Evolutionary conservation across 495 filamentous ascomycete genomes (phyloP), one percentile per base, ranked within the genome.

Genomic region (Podospora tetraspora): DNA sequence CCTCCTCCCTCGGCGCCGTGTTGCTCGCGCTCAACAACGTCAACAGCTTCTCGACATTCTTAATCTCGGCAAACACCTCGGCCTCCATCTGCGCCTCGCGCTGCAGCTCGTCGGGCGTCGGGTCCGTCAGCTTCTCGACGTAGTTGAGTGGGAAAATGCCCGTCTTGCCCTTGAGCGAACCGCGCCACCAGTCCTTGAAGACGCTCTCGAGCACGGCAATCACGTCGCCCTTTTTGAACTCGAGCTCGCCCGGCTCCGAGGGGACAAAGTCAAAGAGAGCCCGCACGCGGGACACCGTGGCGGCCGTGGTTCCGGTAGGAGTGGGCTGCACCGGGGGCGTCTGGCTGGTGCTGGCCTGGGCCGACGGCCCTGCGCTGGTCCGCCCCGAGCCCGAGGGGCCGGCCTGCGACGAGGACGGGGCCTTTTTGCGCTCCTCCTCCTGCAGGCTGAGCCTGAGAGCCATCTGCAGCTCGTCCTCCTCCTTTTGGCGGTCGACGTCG

Each of bases 131-230:
- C 79, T 99, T 99, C 79, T 99, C 95, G 23, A 99, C 96, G 78
- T 99, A 99, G 79, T 99, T 99, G 64, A 99, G 85, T 27, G 95
- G 95, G 79, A 99, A 99, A 71, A 99, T 99, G 69, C 95, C 95
- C 19, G 92, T 97, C 76, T 97, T 92, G 6, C 95, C 95, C 76
- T 92, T 87, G 69, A 98, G 79, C 59, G 93, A 96, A 4, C 95
- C 95, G 74, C 96, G 96, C 95, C 95, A 99, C 95, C 95, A 99
- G 80, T 99, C 95, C 79, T 98, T 99, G 77, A 95, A 99, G 3
- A 98, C 95, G 7, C 92, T 96, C 77, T 98, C 96, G 24, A 99
- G 83, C 16, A 99, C 95, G 11, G 96, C 94, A 78, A 99, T 99
- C 59, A 97, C 90, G 80, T 99, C 95, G 8, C 93, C 93, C 81